Conservation (phyloP, 2,329 filamentous ascomycete species). For the Zymoseptoria tritici region DNA sequence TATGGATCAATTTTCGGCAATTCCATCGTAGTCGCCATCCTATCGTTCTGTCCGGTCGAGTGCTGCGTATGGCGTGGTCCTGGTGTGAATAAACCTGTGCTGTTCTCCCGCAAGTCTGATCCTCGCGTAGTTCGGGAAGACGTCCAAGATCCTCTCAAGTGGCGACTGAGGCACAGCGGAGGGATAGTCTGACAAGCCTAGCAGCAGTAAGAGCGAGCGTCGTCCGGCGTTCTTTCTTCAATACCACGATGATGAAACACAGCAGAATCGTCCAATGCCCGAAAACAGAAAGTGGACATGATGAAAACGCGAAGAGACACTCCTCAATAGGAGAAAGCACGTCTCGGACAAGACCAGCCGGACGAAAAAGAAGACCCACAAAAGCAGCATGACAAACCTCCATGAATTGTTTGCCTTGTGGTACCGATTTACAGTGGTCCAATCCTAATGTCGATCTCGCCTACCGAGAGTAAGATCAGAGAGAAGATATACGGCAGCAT, state of each 20-base stretch:
- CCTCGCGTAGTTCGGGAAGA: no score
- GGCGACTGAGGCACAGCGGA: background rate
- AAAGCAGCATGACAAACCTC: background rate
- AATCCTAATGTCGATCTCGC: no score
- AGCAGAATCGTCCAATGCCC: background rate
- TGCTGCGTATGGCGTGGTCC: background rate
- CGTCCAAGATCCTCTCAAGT: background rate
- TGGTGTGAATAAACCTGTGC: background rate
- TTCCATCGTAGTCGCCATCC: background rate
- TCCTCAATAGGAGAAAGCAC: background rate
- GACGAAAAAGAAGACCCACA: background rate
- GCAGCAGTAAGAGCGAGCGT: background rate
- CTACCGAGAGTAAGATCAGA: no score
- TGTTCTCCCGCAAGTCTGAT: background rate
- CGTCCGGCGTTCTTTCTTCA: background rate
- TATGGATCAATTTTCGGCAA: constrained; percentile 22
- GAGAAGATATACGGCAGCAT: no score
- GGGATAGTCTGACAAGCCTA: background rate
- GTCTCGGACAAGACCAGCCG: no score
- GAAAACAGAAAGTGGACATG: background rate
- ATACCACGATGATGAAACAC: background rate
- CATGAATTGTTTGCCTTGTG: no score
- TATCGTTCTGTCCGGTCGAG: background rate
- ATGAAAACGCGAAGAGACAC: background rate
- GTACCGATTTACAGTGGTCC: background rate